Evolutionary conservation across 768 basidiomycete species (phyloP), one percentile per base, ranked within the genome.

Genomic region (Tricholomella constricta): DNA sequence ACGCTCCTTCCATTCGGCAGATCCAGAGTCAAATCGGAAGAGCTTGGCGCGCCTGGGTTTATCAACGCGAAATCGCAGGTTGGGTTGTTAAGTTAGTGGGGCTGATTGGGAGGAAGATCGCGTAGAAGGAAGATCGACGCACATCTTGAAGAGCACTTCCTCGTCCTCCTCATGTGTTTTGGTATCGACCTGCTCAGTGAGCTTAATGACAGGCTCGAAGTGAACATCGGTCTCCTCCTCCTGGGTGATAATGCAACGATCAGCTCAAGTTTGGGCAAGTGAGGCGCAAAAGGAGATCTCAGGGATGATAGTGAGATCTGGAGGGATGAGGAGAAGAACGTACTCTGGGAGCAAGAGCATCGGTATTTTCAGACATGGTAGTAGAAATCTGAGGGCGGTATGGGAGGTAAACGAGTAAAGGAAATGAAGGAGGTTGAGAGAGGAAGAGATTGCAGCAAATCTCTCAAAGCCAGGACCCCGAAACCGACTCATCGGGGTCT

Each of bases 91-190:
- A 57, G 58, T 66, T 45, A 70, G 64, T 58, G 58, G 57, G 44
- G 47, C 60, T 62, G 64, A 66, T 63, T 60, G 62, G 49, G 61
- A 70, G 67, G 54, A 62, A 64, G 69, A 77, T 71, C 69, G 67
- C 63, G 61, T 69, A 57, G 64, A 69, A 67, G 54, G 66, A 55
- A 53, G 56, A 64, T 54, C 45, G 36, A 79, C 91, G 66, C 64
- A 95, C 96, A 98, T 91, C 80, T 98, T 98, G 85, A 98, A 98
- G 58, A 90, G 74, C 25, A 87, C 83, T 25, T 90, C 82, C 71
- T 99, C 97, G 62, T 96, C 87, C 69, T 98, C 97, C 72, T 99
- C 97, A 66, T 81, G 76, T 6, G 96, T 98, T 84, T 95, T 95
- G 51, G 86, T 88, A 69, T 94, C 91, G 57, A 99, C 91, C 69